Evolutionary conservation across 257 asterid genomes (phyloP), one percentile per base, ranked within the genome.

Genomic region (Solanum clarkiae): DNA sequence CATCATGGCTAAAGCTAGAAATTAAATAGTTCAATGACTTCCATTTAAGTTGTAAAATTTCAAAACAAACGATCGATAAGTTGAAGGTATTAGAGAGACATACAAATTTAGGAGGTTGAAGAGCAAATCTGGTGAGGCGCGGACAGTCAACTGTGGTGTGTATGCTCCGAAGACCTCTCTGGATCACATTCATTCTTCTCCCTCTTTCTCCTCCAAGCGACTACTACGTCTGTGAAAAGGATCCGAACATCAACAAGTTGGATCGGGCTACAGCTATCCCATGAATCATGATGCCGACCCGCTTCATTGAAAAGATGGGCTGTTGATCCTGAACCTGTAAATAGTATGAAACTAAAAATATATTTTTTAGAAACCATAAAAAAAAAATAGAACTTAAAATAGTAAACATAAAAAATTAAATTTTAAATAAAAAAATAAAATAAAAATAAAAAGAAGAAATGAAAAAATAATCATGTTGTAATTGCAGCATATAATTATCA

Each of bases 21-120:
- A 8, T 36, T 68, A 57, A 55, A 20, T 55, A 36, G 4, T 36
- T 36, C 40, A 36, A 36, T 36, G 40, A 36, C 5, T 3, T 36
- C 40, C 6, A 36, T 36, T 36, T 36, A 36, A 36, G 4, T 4
- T 36, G 5, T 3, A 36, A 36, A 36, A 36, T 36, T 65, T 29
- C 15, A n/a, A 59, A 7, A 4, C 2, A 59, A 10, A 59, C 14
- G 9, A 59, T 59, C 26, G 26, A 54, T 54, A 15, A 54, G 59
- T 10, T 45, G 51, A 45, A 55, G 16, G 16, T 1, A 70, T 8
- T 32, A 65, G 57, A 56, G 12, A 72, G 51, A 84, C 70, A 85
- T 89, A 94, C 98, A 24, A 80, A 54, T 71, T 92, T 95, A 7
- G 98, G 98, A 81, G 98, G 88, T 9, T 62, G 94, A 45, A 95